Evolutionary conservation across 2,329 filamentous ascomycete genomes (phyloP), one percentile per base, ranked within the genome.

Genomic region (Aureobasidium sp.): DNA sequence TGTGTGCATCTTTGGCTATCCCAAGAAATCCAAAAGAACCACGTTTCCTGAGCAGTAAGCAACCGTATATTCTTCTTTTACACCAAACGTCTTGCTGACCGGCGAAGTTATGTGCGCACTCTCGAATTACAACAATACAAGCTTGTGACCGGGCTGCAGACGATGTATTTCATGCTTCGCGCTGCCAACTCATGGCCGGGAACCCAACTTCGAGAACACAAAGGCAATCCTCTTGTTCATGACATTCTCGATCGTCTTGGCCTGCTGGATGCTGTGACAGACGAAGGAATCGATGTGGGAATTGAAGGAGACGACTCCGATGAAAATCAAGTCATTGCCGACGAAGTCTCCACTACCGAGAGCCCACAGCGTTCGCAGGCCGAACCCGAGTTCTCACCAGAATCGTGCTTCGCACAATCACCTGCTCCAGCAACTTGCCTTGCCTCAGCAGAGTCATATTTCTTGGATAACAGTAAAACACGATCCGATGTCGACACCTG

Each of bases 131-230:
- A 59, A 14, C 56, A 59, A 15, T 59, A 49, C 17, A 59, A 59
- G 42, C 56, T 59, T 39, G 56, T 49, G n/a, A 31, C 44, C 20
- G 56, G 56, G 2, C 34, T 59, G 1, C 56, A 59, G 12, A 59
- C 44, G 0, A 59, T 59, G 56, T 59, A 59, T 12, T 49, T 31
- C 22, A 48, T 59, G 42, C 44, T 59, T 5, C 44, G 48, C 4
- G 56, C 44, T n/a, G 14, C 56, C 9, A 31, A 59, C 31, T 37
- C 56, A 20, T 59, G 56, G 56, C 56, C 56, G 15, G 56, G 56
- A 5, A 0, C 29, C 0, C 11, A 25, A n/a, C 56, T 59, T 5
- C 6, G 14, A 3, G 44, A 48, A 17, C 20, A 9, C 4, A 36
- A 36, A 39, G 56, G 56, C 15, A 48, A 59, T 14, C 56, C 56